Conservation (phyloP, 73 alveolate genomes). For the Tetrahymena malaccensis region DNA sequence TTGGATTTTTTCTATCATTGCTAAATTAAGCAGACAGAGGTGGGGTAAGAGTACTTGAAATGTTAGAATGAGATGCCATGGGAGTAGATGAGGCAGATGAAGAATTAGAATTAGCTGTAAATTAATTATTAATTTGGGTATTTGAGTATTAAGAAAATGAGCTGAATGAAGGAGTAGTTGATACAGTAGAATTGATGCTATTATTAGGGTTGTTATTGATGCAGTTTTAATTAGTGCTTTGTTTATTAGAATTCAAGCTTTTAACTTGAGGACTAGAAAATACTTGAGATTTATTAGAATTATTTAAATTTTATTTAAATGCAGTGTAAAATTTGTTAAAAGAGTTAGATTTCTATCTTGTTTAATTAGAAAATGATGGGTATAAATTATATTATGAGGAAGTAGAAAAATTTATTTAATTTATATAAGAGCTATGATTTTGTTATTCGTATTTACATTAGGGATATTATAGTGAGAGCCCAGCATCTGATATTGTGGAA, state of each 20-base stretch:
- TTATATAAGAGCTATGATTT: background rate
- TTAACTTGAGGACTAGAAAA: background rate
- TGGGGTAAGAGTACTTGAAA: background rate
- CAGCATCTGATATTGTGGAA: background rate
- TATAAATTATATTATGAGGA: background rate
- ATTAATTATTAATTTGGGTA: background rate
- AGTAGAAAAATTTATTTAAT: background rate
- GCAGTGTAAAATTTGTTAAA: background rate
- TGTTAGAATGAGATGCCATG: background rate
- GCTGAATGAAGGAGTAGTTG: background rate
- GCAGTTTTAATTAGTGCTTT: background rate
- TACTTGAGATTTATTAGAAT: background rate
- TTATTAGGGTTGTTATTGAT: background rate
- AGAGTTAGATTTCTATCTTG: background rate
- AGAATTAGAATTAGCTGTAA: background rate
- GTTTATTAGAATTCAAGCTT: background rate
- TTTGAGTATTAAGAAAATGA: background rate
- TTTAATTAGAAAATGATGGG: background rate
- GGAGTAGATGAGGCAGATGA: background rate
- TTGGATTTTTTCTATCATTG: background rate
- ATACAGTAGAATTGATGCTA: background rate
- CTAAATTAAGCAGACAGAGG: background rate
- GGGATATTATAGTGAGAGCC: background rate
- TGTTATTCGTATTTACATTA: background rate
- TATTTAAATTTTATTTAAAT: background rate